phyloP scores from a whole-genome alignment of 2,329 filamentous ascomycete species.

The Salinomyces thailandicus region DNA sequence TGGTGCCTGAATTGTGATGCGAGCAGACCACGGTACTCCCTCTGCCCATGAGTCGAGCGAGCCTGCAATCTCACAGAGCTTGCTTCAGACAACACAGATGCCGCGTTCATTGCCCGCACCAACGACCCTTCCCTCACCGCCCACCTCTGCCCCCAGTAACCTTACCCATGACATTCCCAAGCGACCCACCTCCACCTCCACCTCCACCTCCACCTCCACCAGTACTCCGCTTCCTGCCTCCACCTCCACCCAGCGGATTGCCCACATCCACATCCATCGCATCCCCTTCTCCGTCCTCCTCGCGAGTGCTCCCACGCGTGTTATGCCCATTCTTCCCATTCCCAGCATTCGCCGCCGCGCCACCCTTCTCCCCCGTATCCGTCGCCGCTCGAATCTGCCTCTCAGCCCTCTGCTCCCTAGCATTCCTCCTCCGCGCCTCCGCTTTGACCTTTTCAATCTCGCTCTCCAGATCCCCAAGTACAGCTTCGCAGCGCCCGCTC shows the following conservation, averaged over 20 bases:
- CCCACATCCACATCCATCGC: constrained; percentile 26
- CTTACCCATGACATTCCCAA: not conserved
- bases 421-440: constrained; percentile 31
- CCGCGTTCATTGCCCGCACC: too few species aligned
- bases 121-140: too few species aligned
- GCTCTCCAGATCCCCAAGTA: constrained; percentile 62
- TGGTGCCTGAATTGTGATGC: too few species aligned
- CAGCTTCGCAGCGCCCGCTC: constrained; percentile 65
- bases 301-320: constrained; percentile 10
- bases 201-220: not conserved
- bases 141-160: not conserved
- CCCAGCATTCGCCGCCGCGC: constrained; percentile 5
- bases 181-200: not conserved
- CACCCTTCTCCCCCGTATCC: constrained; percentile 14
- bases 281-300: constrained; percentile 21
- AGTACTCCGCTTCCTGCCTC: not conserved
- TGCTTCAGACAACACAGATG: too few species aligned
- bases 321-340: constrained; percentile 6
- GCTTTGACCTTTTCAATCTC: constrained; percentile 59
- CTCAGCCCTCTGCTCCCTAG: constrained; percentile 33
- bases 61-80: too few species aligned
- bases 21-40: too few species aligned
- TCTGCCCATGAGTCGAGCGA: too few species aligned
- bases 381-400: constrained; percentile 28
- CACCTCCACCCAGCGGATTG: not conserved